Percentiles rank a stretch among this genome's conserved stretches.
Conservation (phyloP, 345 rosid genomes). For the Pseudoturritis turrita region DNA sequence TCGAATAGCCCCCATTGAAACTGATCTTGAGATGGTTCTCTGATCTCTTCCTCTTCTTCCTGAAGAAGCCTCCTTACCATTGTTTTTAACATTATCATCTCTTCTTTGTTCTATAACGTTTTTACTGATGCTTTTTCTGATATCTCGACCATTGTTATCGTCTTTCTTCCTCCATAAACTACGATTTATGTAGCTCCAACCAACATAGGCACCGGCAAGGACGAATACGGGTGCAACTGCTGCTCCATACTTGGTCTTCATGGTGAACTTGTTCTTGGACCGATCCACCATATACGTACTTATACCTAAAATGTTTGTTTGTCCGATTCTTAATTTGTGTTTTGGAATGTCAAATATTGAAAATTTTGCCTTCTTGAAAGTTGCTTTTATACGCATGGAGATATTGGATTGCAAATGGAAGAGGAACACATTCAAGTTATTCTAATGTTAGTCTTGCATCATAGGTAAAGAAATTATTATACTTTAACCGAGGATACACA, state of each 20-base stretch:
- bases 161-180: slow-evolving; percentile 33
- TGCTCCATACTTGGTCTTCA: slow-evolving; percentile 42
- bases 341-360: not conserved
- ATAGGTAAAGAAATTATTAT: slow-evolving; percentile 26
- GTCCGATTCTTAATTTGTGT: not conserved
- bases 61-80: slow-evolving; percentile 9
- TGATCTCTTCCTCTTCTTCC: not conserved
- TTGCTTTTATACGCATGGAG: not conserved
- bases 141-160: slow-evolving; percentile 8
- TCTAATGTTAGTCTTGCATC: slow-evolving; percentile 30
- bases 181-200: slow-evolving; percentile 36
- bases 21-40: slow-evolving; percentile 28
- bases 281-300: slow-evolving; percentile 24
- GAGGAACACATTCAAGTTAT: slow-evolving; percentile 15
- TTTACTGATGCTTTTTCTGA: not conserved
- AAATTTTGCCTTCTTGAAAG: not conserved
- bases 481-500: slow-evolving; percentile 1
- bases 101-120: not conserved
- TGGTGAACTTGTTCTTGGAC: slow-evolving; percentile 18
- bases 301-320: not conserved
- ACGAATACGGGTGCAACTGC: slow-evolving; percentile 39
- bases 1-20: slow-evolving; percentile 47
- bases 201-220: slow-evolving; percentile 42
- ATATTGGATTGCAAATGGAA: not conserved
- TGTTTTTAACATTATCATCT: slow-evolving; percentile 1